A percentile compares a stretch with the other conserved stretches of the same genome.
phyloP scores from a whole-genome alignment of 1,284 basidiomycete species.

The Paramarasmius palmivorus region DNA sequence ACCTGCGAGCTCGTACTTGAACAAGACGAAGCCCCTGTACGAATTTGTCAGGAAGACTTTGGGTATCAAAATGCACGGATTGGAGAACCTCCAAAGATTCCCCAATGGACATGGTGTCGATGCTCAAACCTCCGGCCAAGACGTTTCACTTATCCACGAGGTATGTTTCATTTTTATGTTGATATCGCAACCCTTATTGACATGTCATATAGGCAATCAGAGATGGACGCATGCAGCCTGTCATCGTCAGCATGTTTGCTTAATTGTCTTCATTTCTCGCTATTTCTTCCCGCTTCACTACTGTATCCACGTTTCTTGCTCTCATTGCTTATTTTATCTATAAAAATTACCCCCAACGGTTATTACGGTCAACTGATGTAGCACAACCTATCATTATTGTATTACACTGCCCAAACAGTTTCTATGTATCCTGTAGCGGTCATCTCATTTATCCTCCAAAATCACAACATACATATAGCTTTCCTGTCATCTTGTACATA shows the following conservation, averaged over 20 bases:
- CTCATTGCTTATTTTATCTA: background rate
- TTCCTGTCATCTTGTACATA: background rate
- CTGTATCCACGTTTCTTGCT: background rate
- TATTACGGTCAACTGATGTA: too few species aligned
- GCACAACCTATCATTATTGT: background rate
- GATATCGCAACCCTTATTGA: background rate
- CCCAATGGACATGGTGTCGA: constrained; percentile 55
- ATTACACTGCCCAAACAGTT: background rate
- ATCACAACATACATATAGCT: background rate
- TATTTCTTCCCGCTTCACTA: background rate
- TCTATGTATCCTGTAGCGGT: background rate
- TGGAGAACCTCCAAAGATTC: constrained; percentile 63
- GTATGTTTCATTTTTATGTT: constrained; percentile 25
- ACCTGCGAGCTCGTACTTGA: constrained; percentile 63
- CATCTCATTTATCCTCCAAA: background rate
- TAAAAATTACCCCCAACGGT: too few species aligned
- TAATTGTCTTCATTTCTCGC: background rate
- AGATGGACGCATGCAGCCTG: constrained; percentile 68
- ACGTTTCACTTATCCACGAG: constrained; percentile 70
- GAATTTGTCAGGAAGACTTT: constrained; percentile 68
- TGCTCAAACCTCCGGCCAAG: constrained; percentile 65
- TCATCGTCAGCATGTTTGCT: constrained; percentile 39
- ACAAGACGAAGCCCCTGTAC: constrained; percentile 66
- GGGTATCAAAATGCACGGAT: constrained; percentile 73
- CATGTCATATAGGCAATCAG: constrained; percentile 49